Evolutionary conservation across 2,329 filamentous ascomycete genomes (phyloP).

Genomic region (Rhynchosporium agropyri): DNA sequence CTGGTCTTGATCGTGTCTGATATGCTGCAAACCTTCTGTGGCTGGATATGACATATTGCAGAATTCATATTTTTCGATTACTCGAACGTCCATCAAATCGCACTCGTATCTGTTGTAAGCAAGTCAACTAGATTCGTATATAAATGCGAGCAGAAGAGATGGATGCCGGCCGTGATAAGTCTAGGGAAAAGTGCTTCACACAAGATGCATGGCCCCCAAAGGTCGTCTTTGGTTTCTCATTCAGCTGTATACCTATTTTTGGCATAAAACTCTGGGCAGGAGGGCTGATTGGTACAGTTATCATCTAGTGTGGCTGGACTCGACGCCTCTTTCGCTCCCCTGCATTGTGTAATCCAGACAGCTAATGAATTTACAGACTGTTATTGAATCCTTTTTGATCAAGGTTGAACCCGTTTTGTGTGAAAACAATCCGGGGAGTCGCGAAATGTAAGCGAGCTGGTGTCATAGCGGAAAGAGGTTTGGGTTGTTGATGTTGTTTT

Average conservation of each 20-base stretch:
- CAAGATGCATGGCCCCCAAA: neutral
- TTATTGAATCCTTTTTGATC: neutral
- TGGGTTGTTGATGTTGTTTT: neutral
- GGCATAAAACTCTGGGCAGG: neutral
- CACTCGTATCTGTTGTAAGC: neutral
- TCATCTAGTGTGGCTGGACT: constrained; percentile 3
- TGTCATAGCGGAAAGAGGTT: neutral
- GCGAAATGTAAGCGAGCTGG: neutral
- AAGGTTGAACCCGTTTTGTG: neutral
- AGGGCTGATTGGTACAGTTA: constrained; percentile 7
- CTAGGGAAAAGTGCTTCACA: neutral
- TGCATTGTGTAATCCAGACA: neutral
- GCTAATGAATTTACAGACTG: neutral
- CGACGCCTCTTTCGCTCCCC: constrained; percentile 1
- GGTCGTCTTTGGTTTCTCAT: neutral
- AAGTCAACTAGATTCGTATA: neutral
- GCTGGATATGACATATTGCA: constrained; percentile 10
- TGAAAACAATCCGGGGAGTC: neutral
- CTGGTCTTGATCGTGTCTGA: constrained; percentile 1
- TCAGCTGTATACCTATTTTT: constrained; percentile 5
- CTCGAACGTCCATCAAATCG: neutral
- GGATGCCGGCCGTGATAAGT: neutral
- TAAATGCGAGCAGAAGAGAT: neutral
- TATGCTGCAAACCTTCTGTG: constrained; percentile 5
- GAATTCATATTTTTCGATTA: neutral